Evolutionary conservation across 768 basidiomycete genomes (phyloP).

Genomic region (Trametes cubensis): DNA sequence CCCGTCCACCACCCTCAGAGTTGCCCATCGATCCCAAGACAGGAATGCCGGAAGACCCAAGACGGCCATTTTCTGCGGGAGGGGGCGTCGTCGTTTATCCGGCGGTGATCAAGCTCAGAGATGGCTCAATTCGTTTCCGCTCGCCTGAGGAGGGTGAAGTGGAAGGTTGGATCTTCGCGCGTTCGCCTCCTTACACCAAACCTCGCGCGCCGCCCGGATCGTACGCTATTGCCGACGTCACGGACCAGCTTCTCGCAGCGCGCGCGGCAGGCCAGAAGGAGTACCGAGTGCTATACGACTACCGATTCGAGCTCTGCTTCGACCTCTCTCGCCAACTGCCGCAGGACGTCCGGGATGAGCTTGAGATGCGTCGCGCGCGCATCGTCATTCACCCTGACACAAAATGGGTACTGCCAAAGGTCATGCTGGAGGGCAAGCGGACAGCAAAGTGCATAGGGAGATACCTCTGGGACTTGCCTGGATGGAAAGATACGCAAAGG

Average conservation of each 20-base stretch:
- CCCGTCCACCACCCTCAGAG: background rate
- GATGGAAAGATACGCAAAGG: background rate
- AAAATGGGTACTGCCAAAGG: constrained; percentile 52
- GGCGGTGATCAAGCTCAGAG: constrained; percentile 38
- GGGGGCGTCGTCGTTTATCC: constrained; percentile 68
- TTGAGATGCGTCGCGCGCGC: constrained; percentile 29
- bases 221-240: constrained; percentile 46
- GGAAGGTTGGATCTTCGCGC: constrained; percentile 59
- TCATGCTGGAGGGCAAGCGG: constrained; percentile 34
- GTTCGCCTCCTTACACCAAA: constrained; percentile 49
- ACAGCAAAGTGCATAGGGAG: constrained; percentile 1
- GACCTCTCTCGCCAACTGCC: constrained; percentile 46
- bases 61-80: constrained; percentile 53
- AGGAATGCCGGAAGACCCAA: constrained; percentile 21
- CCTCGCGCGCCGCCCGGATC: constrained; percentile 25
- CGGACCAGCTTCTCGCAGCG: constrained; percentile 32
- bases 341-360: constrained; percentile 32
- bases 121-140: background rate
- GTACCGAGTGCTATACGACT: constrained; percentile 58
- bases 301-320: constrained; percentile 61
- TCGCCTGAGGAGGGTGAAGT: constrained; percentile 18
- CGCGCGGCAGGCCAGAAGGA: constrained; percentile 22
- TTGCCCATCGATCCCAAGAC: constrained; percentile 28
- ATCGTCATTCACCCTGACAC: constrained; percentile 43
- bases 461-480: constrained; percentile 6